Conservation (phyloP, 371 early-diverging fungal genomes). For the Rhizopus stolonifer region DNA sequence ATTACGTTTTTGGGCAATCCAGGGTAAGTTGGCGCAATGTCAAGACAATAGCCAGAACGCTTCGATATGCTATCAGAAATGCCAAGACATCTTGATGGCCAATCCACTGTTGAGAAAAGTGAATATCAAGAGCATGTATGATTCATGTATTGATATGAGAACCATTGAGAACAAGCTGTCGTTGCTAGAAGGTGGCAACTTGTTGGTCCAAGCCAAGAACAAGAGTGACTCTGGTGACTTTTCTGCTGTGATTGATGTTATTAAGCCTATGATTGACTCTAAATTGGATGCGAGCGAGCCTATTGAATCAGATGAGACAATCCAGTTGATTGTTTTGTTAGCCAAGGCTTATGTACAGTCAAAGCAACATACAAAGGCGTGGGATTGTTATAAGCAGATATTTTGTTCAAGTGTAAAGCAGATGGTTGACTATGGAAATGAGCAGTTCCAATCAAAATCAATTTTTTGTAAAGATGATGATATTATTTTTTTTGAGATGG, state of each 20-base stretch:
- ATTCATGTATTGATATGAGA: conserved; percentile 26
- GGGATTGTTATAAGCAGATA: conserved; percentile 30
- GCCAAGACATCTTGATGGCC: conserved; percentile 19
- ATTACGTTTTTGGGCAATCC: conserved; percentile 35
- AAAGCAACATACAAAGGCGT: conserved; percentile 25
- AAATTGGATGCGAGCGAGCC: conserved; percentile 1
- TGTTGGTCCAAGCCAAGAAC: conserved; percentile 37
- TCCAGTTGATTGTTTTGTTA: conserved; percentile 18
- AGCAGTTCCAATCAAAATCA: conserved; percentile 1
- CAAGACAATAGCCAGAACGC: conserved; percentile 46
- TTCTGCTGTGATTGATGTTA: conserved; percentile 36
- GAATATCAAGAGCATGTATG: conserved; percentile 34
- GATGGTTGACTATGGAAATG: conserved; percentile 29
- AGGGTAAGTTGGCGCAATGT: conserved; percentile 51
- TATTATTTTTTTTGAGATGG: conserved; percentile 22
- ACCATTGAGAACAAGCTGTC: conserved; percentile 34
- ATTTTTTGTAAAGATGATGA: conserved; percentile 28
- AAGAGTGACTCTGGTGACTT: conserved; percentile 45
- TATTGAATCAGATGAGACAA: conserved; percentile 24
- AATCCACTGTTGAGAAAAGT: conserved; percentile 7
- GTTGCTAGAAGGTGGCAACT: conserved; percentile 26
- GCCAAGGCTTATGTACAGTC: conserved; percentile 31
- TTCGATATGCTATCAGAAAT: conserved; percentile 38
- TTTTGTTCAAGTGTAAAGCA: conserved; percentile 23
- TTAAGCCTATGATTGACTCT: conserved; percentile 14